Base-by-base conservation (phyloP, 2,329 filamentous ascomycete genomes). In the Hymenoscyphus repandus region DNA sequence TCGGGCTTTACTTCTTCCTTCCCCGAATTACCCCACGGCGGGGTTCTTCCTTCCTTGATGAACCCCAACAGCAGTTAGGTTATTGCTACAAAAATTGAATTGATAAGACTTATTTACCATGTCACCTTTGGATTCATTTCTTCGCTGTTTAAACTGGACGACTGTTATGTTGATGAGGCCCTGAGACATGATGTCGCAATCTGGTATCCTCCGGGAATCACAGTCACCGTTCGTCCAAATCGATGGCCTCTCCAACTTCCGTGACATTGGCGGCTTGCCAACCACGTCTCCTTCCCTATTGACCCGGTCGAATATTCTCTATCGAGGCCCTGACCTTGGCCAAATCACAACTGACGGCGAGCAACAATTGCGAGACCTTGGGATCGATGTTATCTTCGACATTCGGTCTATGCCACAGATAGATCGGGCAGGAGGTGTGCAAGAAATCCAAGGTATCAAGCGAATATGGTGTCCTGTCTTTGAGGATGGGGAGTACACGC, bases 301-400 rank as follows among this genome's bases (percentile, higher is more conserved):
- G 18, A 15, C 6, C 30, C 37, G 63, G 67, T 63, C 50, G 66
- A 86, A 52, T 75, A 77, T 82, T 36, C 69, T 86, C 51, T 91
- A 80, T 68, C 82, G 88, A 49, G 81, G 81, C 39, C 86, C 85
- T 2, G 84, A 88, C 58, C 79, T 84, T n/a, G 78, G 76, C 10
- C 70, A 70, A 45, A 68, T 85, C 36, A 79, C 78, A 1, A 65
- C 72, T 12, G 68, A 72, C 7, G 82, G 82, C 17, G 66, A 78
- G 6, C 63, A 68, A 9, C 71, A 70, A 50, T 70, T 88, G 46
- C 72, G 70, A 30, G 58, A 66, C 2, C 70, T 88, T 48, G 74
- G 77, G 15, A 76, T 91, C 57, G 74, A 69, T 17, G 72, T 74
- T 50, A 76, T 88, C 49, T 90, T 82, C 64, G 86, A 90, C 68